phyloP scores from a whole-genome alignment of 2,329 filamentous ascomycete species.

The Exophiala aquamarina region DNA sequence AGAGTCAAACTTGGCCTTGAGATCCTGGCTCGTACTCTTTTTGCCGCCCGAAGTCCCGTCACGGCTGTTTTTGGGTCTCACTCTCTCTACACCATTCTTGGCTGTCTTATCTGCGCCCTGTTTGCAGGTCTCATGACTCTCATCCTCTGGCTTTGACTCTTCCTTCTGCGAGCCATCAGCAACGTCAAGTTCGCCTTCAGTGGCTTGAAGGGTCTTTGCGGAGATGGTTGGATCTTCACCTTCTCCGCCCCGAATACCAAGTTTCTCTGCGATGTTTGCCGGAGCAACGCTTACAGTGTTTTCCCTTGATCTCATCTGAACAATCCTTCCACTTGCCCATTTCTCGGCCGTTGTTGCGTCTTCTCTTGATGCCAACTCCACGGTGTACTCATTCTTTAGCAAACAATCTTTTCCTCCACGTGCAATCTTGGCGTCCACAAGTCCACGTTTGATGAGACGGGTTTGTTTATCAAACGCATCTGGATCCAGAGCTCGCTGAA shows the following conservation, averaged over 20 bases:
- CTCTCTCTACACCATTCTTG: neutral
- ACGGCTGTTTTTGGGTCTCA: neutral
- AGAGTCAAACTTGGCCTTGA: slow-evolving; percentile 2
- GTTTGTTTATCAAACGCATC: slow-evolving; percentile 17
- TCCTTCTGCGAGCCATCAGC: neutral
- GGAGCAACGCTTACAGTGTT: neutral
- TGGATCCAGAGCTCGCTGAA: slow-evolving; percentile 9
- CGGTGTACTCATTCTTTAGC: slow-evolving; percentile 20
- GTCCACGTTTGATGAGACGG: slow-evolving; percentile 10
- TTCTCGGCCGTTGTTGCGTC: slow-evolving; percentile 13
- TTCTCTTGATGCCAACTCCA: slow-evolving; percentile 21
- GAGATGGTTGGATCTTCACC: neutral
- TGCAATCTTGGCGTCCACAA: slow-evolving; percentile 15
- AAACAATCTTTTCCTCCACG: slow-evolving; percentile 10
- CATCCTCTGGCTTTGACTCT: neutral
- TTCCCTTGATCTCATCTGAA: neutral
- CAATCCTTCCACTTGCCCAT: slow-evolving; percentile 4
- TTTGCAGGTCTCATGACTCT: neutral
- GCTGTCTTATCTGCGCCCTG: neutral
- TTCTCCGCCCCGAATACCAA: slow-evolving; percentile 1
- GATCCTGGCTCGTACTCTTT: neutral
- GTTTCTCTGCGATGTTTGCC: neutral
- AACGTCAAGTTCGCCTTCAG: too few species aligned
- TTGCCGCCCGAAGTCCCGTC: neutral
- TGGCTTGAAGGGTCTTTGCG: neutral